Percentiles rank a stretch among this genome's conserved stretches.
Conservation (phyloP, 108 stramenopile species). For the Stephanodiscus minutulus region DNA sequence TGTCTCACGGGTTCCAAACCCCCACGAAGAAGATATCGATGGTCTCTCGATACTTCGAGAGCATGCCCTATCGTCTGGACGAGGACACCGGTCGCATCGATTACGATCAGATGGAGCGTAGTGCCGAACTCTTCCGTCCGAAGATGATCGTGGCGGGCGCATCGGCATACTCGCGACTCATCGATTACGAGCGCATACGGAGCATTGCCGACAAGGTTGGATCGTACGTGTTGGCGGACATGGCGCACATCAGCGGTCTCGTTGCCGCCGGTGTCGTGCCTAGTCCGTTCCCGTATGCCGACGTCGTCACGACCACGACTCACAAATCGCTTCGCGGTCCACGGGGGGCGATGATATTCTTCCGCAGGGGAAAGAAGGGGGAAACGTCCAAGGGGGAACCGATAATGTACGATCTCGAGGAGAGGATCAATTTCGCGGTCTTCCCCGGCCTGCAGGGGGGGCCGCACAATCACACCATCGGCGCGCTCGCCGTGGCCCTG, state of each 20-base stretch:
- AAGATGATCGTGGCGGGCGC: slow-evolving; percentile 99
- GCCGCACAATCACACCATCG: slow-evolving; percentile 99
- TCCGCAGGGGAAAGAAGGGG: slow-evolving; percentile 87
- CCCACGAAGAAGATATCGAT: slow-evolving; percentile 95
- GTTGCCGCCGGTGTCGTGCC: slow-evolving; percentile 96
- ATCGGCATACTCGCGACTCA: slow-evolving; percentile 97
- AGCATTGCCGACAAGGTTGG: slow-evolving; percentile 91
- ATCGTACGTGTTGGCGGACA: slow-evolving; percentile 97
- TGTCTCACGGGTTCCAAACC: slow-evolving; percentile 98
- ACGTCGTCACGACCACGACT: slow-evolving; percentile 99
- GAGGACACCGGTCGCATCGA: slow-evolving; percentile 95
- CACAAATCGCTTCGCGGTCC: slow-evolving; percentile 99
- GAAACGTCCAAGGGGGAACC: slow-evolving; percentile 94
- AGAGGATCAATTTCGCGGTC: slow-evolving; percentile 98
- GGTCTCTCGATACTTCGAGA: slow-evolving; percentile 97
- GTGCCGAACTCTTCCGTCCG: slow-evolving; percentile 96
- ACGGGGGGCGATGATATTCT: slow-evolving; percentile 99
- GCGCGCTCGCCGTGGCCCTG: slow-evolving; percentile 95
- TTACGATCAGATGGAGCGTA: slow-evolving; percentile 96
- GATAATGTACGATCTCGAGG: slow-evolving; percentile 95
- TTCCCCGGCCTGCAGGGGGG: slow-evolving; percentile 99
- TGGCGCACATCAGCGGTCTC: slow-evolving; percentile 99
- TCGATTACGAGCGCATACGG: slow-evolving; percentile 99
- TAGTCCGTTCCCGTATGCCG: slow-evolving; percentile 95
- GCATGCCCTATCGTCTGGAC: slow-evolving; percentile 98